Percentiles rank a stretch among this genome's conserved stretches.
Conservation (phyloP, 73 alveolate genomes). For the Vitrella brassicaformis region DNA sequence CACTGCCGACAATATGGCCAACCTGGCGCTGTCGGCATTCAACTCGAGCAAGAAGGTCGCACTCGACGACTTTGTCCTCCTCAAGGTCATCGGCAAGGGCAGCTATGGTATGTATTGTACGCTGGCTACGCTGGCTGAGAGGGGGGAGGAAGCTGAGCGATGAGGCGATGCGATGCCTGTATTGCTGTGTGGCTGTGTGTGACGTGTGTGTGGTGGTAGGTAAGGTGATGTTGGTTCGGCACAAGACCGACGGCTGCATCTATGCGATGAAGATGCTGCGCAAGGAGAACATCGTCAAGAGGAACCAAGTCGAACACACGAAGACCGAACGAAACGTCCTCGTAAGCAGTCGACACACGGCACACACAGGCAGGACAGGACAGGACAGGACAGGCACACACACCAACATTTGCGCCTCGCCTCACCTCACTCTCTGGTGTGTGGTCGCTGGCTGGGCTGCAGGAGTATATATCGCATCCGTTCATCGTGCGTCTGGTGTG, state of each 20-base stretch:
- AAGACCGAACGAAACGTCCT: slow-evolving; percentile 73
- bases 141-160: too few relatives aligned
- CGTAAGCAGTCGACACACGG: too few relatives aligned
- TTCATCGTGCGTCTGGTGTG: slow-evolving; percentile 68
- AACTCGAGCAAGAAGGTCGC: neutral
- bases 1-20: too few relatives aligned
- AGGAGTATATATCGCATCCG: slow-evolving; percentile 63
- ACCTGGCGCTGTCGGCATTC: too few relatives aligned
- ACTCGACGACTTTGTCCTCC: slow-evolving; percentile 60
- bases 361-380: too few relatives aligned
- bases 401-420: too few relatives aligned
- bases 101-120: slow-evolving; percentile 85
- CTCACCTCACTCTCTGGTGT: too few relatives aligned
- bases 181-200: neutral
- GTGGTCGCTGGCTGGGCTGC: neutral
- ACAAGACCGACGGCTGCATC: slow-evolving; percentile 55
- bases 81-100: slow-evolving; percentile 80
- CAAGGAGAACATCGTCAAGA: slow-evolving; percentile 61
- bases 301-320: slow-evolving; percentile 74
- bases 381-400: too few relatives aligned
- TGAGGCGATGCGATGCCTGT: neutral
- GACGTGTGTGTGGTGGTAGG: neutral
- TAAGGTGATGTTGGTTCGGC: slow-evolving; percentile 45
- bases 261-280: slow-evolving; percentile 83
- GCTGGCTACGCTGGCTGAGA: slow-evolving; percentile 43